Evolutionary conservation across 345 rosid genomes (phyloP), one percentile per base, ranked within the genome.

Genomic region (Linum usitatissimum): DNA sequence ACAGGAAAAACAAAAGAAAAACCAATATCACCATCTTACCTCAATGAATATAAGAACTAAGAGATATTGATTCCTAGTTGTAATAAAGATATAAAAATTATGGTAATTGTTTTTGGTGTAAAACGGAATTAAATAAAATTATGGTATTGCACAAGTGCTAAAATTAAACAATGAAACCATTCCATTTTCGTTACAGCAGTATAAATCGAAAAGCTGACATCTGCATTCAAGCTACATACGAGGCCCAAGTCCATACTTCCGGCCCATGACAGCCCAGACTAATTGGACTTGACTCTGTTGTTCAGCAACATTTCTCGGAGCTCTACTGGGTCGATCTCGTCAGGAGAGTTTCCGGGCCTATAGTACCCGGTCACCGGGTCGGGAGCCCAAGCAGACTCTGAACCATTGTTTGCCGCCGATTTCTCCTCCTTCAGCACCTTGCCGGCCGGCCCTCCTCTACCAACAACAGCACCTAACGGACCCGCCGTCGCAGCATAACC

Each of bases 361-460:
- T 89, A 89, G 57, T 78, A 81, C 9, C 93, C 91, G 0, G 91
- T 86, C 31, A 81, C 73, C 5, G 96, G 94, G 65, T 86, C 91
- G 2, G 87, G 87, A 5, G 54, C 81, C 96, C 96, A 86, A 0
- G 87, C 70, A n/a, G 75, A 68, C 21, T 66, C 80, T 17, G 81
- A 30, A 55, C 70, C 80, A 17, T 71, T 80, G 42, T 61, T 73
- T 28, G 55, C 65, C 58, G 18, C 63, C n/a, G 51, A 45, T 65
- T 66, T 74, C 59, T 72, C 68, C 55, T 78, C 81, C 55, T 77
- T 77, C 59, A 82, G 70, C 75, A 77, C 66, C 69, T 67, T 70
- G 18, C 65, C 38, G 18, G 70, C 73, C 10, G 78, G 53, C 61
- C 74, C 72, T 66, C 67, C 77, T 73, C 67, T 70, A 40, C 71